Conservation (phyloP, 441 rosid species). For the Eutrema salsugineum region DNA sequence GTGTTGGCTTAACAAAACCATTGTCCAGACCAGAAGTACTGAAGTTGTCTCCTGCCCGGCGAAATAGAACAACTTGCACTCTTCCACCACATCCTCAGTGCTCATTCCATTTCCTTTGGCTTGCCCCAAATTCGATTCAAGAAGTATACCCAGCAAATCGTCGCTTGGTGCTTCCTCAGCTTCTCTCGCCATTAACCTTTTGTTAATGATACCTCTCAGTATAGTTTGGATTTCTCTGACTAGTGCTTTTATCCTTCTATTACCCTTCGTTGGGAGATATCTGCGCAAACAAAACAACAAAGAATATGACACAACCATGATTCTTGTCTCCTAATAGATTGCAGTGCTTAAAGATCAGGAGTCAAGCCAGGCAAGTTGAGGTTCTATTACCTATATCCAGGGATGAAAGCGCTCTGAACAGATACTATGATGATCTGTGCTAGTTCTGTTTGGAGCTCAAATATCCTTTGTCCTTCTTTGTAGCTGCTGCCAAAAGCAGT, state of each 20-base stretch:
- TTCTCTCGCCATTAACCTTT: conserved; percentile 29
- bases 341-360: neutral
- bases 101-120: conserved; percentile 34
- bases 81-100: conserved; percentile 35
- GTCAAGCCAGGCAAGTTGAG: neutral
- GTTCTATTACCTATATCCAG: conserved; percentile 39
- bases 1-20: conserved; percentile 32
- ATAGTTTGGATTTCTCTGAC: conserved; percentile 18
- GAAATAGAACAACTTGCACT: conserved; percentile 39
- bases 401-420: conserved; percentile 25
- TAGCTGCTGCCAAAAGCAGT: conserved; percentile 53
- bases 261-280: conserved; percentile 28
- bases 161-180: conserved; percentile 26
- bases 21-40: conserved; percentile 34
- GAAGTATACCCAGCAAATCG: conserved; percentile 32
- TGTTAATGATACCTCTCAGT: conserved; percentile 28
- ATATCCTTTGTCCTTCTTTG: conserved; percentile 45
- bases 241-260: conserved; percentile 23
- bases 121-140: conserved; percentile 34
- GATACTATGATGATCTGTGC: conserved; percentile 10
- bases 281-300: too few relatives aligned
- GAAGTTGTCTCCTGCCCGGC: conserved; percentile 44
- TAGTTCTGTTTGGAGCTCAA: conserved; percentile 39
- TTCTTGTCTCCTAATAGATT: neutral
- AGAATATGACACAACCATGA: neutral